Percentiles rank a stretch among this genome's conserved stretches.
Evolutionary conservation across 441 rosid genomes (phyloP).

Genomic region (Cnidoscolus chayamansa): DNA sequence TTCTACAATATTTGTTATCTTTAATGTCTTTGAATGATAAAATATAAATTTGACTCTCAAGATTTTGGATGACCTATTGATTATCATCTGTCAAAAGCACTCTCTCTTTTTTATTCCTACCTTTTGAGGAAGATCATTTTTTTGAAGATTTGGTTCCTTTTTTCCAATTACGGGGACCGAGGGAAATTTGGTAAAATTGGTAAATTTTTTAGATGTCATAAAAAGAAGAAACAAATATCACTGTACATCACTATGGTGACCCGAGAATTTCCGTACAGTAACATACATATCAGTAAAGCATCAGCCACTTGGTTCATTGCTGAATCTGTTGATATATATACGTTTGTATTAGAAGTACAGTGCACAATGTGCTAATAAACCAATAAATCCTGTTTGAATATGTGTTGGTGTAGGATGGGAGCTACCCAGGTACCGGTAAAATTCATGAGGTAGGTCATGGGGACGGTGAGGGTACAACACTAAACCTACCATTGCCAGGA

Average conservation of each 20-base stretch:
- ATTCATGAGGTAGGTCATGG: constrained; percentile 72
- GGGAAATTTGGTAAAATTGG: background rate
- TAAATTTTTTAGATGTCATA: too few species aligned
- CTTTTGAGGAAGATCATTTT: background rate
- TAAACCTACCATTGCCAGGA: constrained; percentile 86
- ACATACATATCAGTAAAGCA: too few species aligned
- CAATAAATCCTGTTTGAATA: constrained; percentile 8
- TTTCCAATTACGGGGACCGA: background rate
- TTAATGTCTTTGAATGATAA: background rate
- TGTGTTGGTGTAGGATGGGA: constrained; percentile 58
- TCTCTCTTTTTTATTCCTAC: background rate
- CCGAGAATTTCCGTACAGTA: too few species aligned
- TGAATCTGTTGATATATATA: background rate
- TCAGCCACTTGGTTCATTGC: too few species aligned
- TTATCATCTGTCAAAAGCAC: background rate
- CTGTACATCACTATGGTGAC: too few species aligned
- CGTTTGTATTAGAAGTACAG: background rate
- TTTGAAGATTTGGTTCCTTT: background rate
- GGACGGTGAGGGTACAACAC: constrained; percentile 84
- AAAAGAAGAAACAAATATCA: too few species aligned
- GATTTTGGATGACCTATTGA: background rate
- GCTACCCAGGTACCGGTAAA: constrained; percentile 93
- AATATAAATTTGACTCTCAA: background rate
- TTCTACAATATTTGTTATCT: background rate
- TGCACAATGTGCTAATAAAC: constrained; percentile 1